phyloP scores from a whole-genome alignment of 2,329 filamentous ascomycete genomes.

The Ampelomyces quisqualis region DNA sequence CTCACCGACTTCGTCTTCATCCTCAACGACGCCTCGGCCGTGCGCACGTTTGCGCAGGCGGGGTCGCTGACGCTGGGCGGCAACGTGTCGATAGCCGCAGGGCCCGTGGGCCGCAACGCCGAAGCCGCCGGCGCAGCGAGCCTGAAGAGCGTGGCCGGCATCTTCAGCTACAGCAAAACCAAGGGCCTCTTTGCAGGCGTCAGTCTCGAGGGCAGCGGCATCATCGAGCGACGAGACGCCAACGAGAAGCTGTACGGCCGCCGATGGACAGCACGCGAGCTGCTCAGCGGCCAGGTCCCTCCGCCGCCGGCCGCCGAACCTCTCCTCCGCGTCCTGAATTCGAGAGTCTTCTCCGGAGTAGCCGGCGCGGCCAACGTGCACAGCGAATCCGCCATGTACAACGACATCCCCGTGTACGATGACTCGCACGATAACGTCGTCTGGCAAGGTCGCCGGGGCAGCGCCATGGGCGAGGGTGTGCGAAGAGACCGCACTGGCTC shows the following conservation, averaged over 20 bases:
- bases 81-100: constrained; percentile 93
- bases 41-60: constrained; percentile 90
- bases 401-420: constrained; percentile 88
- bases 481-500: constrained; percentile 53
- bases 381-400: constrained; percentile 60
- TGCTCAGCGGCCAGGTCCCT: constrained; percentile 75
- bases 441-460: constrained; percentile 75
- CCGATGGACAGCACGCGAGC: constrained; percentile 75
- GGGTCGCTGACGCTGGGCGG: constrained; percentile 91
- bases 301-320: constrained; percentile 81
- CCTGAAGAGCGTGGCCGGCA: constrained; percentile 80
- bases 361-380: constrained; percentile 36
- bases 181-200: constrained; percentile 97
- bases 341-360: constrained; percentile 75
- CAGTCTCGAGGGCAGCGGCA: constrained; percentile 85
- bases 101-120: constrained; percentile 89
- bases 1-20: constrained; percentile 97
- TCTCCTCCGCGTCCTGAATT: constrained; percentile 81
- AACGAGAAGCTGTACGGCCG: constrained; percentile 95
- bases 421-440: constrained; percentile 77
- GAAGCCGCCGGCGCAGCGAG: constrained; percentile 94
- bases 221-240: constrained; percentile 92
- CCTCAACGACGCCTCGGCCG: constrained; percentile 84
- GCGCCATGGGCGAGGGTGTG: constrained; percentile 68
- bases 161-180: constrained; percentile 97